These are phyloP conservation scores for Coniochaeta ligniaria DNA, from an alignment of 2,329 filamentous ascomycete species.

Conservation along the genomic window DNA sequence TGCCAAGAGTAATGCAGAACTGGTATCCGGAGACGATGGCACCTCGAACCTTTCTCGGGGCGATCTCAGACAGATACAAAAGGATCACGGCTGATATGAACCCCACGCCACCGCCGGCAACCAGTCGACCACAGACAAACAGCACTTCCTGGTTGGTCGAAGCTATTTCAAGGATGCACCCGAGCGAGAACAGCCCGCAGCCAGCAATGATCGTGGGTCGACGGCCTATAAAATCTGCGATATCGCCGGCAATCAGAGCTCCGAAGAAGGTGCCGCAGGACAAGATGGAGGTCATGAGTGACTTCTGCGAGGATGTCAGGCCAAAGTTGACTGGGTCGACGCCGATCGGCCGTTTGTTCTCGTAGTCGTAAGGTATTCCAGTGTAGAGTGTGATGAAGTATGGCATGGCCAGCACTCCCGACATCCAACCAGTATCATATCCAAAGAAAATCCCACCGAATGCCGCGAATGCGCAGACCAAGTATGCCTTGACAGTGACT, in stretches of 20 bases:
- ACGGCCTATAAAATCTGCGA: conserved; percentile 58
- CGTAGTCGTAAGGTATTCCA: conserved; percentile 22
- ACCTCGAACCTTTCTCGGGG: conserved; percentile 58
- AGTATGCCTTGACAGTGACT: conserved; percentile 50
- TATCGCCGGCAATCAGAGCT: conserved; percentile 56
- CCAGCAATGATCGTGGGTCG: conserved; percentile 51
- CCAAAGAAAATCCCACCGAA: conserved; percentile 55
- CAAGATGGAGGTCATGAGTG: conserved; percentile 57
- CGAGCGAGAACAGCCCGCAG: conserved; percentile 52
- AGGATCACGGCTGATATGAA: conserved; percentile 63
- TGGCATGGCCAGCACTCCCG: conserved; percentile 32
- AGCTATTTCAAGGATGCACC: conserved; percentile 52
- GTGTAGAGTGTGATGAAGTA: conserved; percentile 32
- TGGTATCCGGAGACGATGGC: conserved; percentile 69
- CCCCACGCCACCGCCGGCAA: conserved; percentile 59
- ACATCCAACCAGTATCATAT: conserved; percentile 53
- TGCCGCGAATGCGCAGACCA: conserved; percentile 53
- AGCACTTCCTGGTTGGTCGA: conserved; percentile 41
- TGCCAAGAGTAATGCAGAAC: conserved; percentile 69
- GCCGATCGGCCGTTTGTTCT: conserved; percentile 14
- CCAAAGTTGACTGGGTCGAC: conserved; percentile 11
- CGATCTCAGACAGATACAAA: conserved; percentile 61
- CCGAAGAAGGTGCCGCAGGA: conserved; percentile 60
- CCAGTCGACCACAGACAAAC: conserved; percentile 56
- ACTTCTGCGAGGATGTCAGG: conserved; percentile 17